Evolutionary conservation across 2,329 filamentous ascomycete species (phyloP).

Genomic region (Fusarium tupiense): DNA sequence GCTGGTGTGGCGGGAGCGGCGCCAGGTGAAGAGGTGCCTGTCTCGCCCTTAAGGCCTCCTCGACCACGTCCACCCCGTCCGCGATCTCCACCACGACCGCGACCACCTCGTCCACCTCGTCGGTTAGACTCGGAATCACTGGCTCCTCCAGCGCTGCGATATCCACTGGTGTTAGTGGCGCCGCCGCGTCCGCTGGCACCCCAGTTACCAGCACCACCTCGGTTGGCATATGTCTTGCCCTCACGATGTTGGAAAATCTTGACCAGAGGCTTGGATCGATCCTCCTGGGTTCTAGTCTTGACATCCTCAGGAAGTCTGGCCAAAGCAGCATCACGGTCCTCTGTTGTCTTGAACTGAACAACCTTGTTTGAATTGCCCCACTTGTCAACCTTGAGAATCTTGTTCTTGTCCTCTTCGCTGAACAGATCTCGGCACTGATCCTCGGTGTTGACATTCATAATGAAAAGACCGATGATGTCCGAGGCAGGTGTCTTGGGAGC

Average conservation of each 20-base stretch:
- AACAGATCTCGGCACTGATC: constrained; percentile 87
- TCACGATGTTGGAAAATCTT: constrained; percentile 82
- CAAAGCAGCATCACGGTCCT: constrained; percentile 84
- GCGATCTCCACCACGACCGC: constrained; percentile 67
- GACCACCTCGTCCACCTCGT: constrained; percentile 64
- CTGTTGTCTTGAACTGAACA: constrained; percentile 80
- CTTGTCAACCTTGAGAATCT: constrained; percentile 82
- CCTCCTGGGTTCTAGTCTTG: constrained; percentile 76
- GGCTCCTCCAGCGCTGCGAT: constrained; percentile 84
- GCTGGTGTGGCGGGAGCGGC: constrained; percentile 61
- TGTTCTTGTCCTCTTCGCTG: constrained; percentile 81
- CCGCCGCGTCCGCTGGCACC: constrained; percentile 73
- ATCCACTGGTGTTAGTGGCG: constrained; percentile 71
- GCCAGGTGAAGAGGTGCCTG: constrained; percentile 64
- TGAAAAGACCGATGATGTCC: constrained; percentile 85
- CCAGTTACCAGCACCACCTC: constrained; percentile 75
- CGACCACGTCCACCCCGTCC: constrained; percentile 65
- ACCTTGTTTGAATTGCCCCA: constrained; percentile 84
- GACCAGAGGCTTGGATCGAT: constrained; percentile 81
- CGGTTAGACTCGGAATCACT: constrained; percentile 71
- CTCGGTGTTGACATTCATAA: constrained; percentile 85
- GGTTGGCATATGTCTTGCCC: constrained; percentile 62
- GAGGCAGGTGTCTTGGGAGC: constrained; percentile 69
- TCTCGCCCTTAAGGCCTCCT: constrained; percentile 68
- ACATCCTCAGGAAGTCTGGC: constrained; percentile 78